A percentile compares a stretch with the other conserved stretches of the same genome.
Conservation (phyloP, 2,329 filamentous ascomycete species). For the Aspergillus sp. region DNA sequence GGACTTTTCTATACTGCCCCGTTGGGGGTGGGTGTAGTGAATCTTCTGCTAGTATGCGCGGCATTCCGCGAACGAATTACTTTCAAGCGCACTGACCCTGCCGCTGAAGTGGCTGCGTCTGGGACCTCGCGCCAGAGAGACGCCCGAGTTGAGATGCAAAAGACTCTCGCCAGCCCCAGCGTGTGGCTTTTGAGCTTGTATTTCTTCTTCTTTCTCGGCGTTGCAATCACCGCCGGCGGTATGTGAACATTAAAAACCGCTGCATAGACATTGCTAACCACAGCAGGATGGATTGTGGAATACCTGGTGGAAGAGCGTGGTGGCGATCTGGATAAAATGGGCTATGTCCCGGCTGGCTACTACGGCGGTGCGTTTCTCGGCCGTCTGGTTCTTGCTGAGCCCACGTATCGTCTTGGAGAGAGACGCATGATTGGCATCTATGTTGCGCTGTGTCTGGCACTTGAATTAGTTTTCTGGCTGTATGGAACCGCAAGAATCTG, state of each 20-base stretch:
- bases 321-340: constrained; percentile 57
- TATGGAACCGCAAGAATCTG: constrained; percentile 7
- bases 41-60: constrained; percentile 48
- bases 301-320: constrained; percentile 62
- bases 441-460: constrained; percentile 49
- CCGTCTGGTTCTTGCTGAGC: constrained; percentile 58
- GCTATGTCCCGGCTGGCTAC: constrained; percentile 63
- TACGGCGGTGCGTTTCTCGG: constrained; percentile 60
- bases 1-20: constrained; percentile 58
- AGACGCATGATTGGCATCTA: constrained; percentile 59
- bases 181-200: constrained; percentile 62
- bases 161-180: constrained; percentile 20
- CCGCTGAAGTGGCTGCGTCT: background rate
- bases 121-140: background rate
- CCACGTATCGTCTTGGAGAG: constrained; percentile 60
- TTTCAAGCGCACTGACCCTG: background rate
- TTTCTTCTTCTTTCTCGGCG: constrained; percentile 65
- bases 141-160: constrained; percentile 25
- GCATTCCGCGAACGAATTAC: constrained; percentile 50
- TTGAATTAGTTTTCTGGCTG: constrained; percentile 63
- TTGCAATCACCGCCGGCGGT: constrained; percentile 52
- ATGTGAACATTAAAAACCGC: background rate
- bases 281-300: constrained; percentile 62
- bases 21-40: constrained; percentile 53
- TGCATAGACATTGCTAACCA: background rate